Conservation (phyloP, 2,329 filamentous ascomycete genomes). For the Plectosphaerella sp. region DNA sequence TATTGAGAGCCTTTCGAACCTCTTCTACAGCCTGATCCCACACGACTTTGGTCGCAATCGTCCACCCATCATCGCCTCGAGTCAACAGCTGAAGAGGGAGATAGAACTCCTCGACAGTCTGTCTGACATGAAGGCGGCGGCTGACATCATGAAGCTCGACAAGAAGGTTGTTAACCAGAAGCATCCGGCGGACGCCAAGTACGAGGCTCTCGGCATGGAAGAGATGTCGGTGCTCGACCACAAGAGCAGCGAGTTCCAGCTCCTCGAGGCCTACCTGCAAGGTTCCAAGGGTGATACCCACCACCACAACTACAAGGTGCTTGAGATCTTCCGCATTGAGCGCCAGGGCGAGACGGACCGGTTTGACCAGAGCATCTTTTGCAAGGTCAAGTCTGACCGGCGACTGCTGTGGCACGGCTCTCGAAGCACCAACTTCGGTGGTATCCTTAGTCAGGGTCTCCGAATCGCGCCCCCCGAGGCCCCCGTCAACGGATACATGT, state of each 20-base stretch:
- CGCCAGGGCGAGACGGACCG: constrained; percentile 67
- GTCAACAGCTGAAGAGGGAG: constrained; percentile 63
- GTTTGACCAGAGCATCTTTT: constrained; percentile 54
- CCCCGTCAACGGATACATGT: constrained; percentile 79
- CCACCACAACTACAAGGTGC: constrained; percentile 50
- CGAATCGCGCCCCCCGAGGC: constrained; percentile 87
- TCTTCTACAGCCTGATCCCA: constrained; percentile 78
- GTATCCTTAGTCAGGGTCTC: constrained; percentile 81
- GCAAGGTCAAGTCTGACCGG: constrained; percentile 56
- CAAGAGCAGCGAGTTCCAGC: constrained; percentile 55
- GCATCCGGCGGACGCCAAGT: constrained; percentile 69
- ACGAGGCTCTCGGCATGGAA: constrained; percentile 63
- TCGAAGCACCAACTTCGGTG: constrained; percentile 77
- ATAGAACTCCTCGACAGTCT: constrained; percentile 76
- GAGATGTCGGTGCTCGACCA: constrained; percentile 70
- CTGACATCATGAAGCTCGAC: constrained; percentile 69
- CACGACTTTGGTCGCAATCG: constrained; percentile 72
- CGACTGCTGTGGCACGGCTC: constrained; percentile 87
- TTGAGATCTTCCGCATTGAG: constrained; percentile 80
- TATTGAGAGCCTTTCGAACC: constrained; percentile 65
- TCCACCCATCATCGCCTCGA: constrained; percentile 61
- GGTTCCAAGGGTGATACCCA: constrained; percentile 67
- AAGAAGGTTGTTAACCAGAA: constrained; percentile 38
- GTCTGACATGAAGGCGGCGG: constrained; percentile 80
- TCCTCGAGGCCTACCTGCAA: constrained; percentile 63